phyloP scores from a whole-genome alignment of 2,329 filamentous ascomycete genomes.

The Aspergillus uvarum region DNA sequence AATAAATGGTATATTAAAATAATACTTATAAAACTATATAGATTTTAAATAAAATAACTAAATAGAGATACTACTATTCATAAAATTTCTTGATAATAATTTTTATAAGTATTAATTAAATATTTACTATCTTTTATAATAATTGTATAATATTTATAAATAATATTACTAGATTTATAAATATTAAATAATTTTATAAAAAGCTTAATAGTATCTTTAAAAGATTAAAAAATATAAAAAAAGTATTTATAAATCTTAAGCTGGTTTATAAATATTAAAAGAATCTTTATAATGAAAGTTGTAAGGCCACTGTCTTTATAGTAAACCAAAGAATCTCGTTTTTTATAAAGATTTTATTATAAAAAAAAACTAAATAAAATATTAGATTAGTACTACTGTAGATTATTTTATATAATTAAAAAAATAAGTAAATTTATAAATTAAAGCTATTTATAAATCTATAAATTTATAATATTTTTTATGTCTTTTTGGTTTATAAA shows the following conservation, averaged over 20 bases:
- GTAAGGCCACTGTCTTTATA: not conserved
- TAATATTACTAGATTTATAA: not conserved
- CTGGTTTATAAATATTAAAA: not conserved
- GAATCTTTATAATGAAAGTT: not conserved
- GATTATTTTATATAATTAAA: not conserved
- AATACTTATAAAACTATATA: no score
- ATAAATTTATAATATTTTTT: not conserved
- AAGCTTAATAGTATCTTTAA: not conserved
- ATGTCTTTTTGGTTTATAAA: not conserved
- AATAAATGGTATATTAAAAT: no score
- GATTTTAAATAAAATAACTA: not conserved
- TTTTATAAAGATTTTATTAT: not conserved
- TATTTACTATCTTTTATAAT: not conserved
- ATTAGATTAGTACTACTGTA: no score
- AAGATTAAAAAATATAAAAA: not conserved
- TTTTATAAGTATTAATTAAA: not conserved
- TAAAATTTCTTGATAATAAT: not conserved
- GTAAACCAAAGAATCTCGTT: not conserved
- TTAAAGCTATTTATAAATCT: not conserved
- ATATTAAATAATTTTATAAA: not conserved
- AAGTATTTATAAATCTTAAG: not conserved
- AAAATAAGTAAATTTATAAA: not conserved
- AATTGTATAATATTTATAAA: not conserved
- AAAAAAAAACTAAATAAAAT: not conserved
- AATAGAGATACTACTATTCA: not conserved